Percentiles rank a stretch among this genome's conserved stretches.
Conservation (phyloP, 2,329 filamentous ascomycete species). For the Calonectria hawksworthii region DNA sequence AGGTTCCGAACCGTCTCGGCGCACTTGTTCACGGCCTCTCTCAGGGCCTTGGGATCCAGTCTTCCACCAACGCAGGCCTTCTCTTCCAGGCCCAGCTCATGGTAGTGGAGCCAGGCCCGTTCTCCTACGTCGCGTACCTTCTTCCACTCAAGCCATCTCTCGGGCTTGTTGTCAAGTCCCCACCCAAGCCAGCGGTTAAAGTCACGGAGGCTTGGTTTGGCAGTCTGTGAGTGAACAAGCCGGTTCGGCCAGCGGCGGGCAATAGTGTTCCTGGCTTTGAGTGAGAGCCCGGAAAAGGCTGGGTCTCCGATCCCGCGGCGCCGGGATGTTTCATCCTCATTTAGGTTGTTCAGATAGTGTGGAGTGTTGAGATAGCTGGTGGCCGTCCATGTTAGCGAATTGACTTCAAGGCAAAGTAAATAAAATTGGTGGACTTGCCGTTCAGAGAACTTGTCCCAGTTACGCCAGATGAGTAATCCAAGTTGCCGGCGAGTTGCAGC, state of each 20-base stretch:
- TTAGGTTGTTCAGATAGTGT: constrained; percentile 10
- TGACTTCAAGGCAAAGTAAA: background rate
- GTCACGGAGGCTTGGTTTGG: constrained; percentile 26
- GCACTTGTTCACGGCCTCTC: background rate
- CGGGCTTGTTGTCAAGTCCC: constrained; percentile 31
- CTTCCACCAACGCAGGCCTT: background rate
- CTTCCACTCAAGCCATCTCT: constrained; percentile 48
- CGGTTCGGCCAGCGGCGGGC: constrained; percentile 36
- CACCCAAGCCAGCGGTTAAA: constrained; percentile 43
- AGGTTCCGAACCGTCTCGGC: background rate
- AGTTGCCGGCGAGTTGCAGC: constrained; percentile 33
- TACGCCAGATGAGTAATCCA: constrained; percentile 42
- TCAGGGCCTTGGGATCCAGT: background rate
- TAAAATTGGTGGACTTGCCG: constrained; percentile 21
- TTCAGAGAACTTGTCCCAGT: constrained; percentile 43
- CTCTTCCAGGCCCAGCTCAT: background rate
- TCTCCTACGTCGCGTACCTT: constrained; percentile 27
- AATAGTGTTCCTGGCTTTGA: constrained; percentile 39
- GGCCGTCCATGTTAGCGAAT: background rate
- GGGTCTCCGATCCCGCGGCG: background rate
- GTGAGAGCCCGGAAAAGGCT: constrained; percentile 35
- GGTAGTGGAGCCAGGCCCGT: background rate
- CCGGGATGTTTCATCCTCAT: background rate
- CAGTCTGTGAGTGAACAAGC: background rate
- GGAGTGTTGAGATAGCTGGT: constrained; percentile 26